These are phyloP conservation scores for Centella asiatica DNA, from an alignment of 129 eudicot species.

Conservation along the genomic window DNA sequence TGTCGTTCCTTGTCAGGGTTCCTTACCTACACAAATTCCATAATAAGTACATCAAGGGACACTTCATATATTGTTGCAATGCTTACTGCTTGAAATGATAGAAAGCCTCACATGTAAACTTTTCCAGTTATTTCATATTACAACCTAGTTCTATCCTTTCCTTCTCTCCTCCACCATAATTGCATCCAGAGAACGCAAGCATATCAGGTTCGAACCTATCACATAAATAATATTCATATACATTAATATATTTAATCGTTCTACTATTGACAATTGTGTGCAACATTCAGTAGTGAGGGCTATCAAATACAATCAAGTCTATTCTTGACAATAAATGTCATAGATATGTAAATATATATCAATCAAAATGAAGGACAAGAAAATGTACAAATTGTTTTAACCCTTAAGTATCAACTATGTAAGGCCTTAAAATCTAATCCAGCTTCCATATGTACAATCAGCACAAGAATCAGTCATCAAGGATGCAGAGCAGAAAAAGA, in stretches of 20 bases:
- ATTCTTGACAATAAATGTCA: too few species aligned
- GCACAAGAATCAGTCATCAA: too few species aligned
- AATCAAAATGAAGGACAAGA: too few species aligned
- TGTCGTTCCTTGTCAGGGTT: constrained; percentile 71
- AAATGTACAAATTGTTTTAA: too few species aligned
- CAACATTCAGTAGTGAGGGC: not conserved
- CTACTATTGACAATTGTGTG: not conserved
- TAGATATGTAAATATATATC: too few species aligned
- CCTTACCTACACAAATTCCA: constrained; percentile 31
- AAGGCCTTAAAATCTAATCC: too few species aligned
- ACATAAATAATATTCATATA: not conserved
- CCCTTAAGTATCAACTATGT: too few species aligned
- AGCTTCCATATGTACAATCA: too few species aligned
- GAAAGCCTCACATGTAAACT: constrained; percentile 56
- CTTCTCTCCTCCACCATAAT: constrained; percentile 70
- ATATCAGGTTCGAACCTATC: constrained; percentile 66
- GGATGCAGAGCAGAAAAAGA: too few species aligned
- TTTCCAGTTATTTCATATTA: constrained; percentile 69
- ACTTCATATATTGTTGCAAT: not conserved
- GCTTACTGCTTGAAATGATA: not conserved
- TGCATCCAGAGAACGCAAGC: constrained; percentile 89
- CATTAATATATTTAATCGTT: not conserved
- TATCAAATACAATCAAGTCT: not conserved
- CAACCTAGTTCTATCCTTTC: constrained; percentile 51
- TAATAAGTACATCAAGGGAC: not conserved